These are phyloP conservation scores for Pleurotus pulmonarius DNA, from an alignment of 768 basidiomycete species.

Conservation along the genomic window DNA sequence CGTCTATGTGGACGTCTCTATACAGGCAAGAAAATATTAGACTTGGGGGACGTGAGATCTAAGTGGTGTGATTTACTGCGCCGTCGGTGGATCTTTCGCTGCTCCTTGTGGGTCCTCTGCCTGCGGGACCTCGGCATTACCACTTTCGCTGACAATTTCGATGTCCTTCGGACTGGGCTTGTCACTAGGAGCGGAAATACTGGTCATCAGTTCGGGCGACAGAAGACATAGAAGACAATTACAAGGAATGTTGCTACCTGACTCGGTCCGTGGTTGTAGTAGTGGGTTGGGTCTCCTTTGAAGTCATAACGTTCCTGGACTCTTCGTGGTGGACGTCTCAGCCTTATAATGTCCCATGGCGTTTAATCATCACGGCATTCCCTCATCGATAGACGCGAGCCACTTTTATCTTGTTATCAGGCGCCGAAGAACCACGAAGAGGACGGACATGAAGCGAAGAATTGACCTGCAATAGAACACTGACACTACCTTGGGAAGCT, in stretches of 20 bases:
- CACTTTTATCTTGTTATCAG: background rate
- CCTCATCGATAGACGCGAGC: background rate
- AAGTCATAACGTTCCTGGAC: slow-evolving; percentile 1
- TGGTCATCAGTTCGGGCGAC: background rate
- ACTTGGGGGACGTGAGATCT: background rate
- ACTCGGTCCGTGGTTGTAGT: background rate
- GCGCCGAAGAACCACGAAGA: background rate
- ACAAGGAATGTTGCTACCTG: background rate
- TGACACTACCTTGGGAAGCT: too few species aligned
- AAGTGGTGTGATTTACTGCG: background rate
- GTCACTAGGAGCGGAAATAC: background rate
- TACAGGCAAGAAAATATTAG: background rate
- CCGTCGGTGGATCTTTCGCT: too few species aligned
- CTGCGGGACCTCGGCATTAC: background rate
- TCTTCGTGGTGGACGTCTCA: background rate
- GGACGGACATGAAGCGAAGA: background rate
- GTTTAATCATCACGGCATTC: background rate
- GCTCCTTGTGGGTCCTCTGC: background rate
- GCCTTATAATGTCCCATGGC: background rate
- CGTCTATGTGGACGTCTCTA: background rate
- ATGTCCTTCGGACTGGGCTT: background rate
- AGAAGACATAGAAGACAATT: background rate
- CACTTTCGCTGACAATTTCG: background rate
- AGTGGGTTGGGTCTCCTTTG: background rate
- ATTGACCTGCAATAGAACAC: too few species aligned